These are phyloP conservation scores for Penicillium hesseltinei DNA, from an alignment of 2,329 filamentous ascomycete genomes.

Conservation along the genomic window DNA sequence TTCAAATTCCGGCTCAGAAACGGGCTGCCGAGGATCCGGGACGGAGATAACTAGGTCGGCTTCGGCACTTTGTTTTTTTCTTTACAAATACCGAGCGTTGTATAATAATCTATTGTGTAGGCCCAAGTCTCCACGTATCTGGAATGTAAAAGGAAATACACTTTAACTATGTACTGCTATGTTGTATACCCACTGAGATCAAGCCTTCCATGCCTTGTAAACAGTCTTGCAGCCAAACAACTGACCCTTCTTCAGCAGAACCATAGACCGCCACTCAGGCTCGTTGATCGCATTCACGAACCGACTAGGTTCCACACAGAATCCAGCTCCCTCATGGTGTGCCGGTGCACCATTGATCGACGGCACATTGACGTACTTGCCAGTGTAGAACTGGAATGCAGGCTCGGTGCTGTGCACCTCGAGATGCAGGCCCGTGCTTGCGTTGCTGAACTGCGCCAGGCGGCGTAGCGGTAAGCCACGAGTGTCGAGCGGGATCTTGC, in stretches of 20 bases:
- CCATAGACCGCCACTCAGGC: conserved; percentile 74
- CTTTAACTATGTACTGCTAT: not conserved
- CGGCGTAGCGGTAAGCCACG: conserved; percentile 61
- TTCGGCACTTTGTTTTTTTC: not conserved
- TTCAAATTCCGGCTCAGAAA: not conserved
- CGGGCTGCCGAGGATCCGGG: conserved; percentile 8
- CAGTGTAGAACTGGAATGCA: conserved; percentile 95
- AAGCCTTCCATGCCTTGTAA: conserved; percentile 76
- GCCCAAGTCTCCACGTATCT: not conserved
- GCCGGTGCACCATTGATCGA: conserved; percentile 59
- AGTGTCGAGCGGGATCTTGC: conserved; percentile 63
- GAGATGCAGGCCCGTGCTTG: conserved; percentile 71
- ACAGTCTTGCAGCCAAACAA: conserved; percentile 77
- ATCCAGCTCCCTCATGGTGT: conserved; percentile 67
- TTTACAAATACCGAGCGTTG: not conserved
- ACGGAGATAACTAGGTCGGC: conserved; percentile 1
- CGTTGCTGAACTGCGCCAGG: conserved; percentile 71
- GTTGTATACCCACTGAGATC: not conserved
- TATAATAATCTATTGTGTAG: not conserved
- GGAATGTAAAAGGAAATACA: not conserved
- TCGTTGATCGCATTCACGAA: conserved; percentile 88
- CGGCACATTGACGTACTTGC: conserved; percentile 77
- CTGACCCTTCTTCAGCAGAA: conserved; percentile 78
- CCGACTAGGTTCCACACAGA: conserved; percentile 88
- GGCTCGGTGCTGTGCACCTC: conserved; percentile 91